Percentiles rank a stretch among this genome's conserved stretches.
Evolutionary conservation across 2,329 filamentous ascomycete species (phyloP).

Genomic region (Monilinia fructicola): DNA sequence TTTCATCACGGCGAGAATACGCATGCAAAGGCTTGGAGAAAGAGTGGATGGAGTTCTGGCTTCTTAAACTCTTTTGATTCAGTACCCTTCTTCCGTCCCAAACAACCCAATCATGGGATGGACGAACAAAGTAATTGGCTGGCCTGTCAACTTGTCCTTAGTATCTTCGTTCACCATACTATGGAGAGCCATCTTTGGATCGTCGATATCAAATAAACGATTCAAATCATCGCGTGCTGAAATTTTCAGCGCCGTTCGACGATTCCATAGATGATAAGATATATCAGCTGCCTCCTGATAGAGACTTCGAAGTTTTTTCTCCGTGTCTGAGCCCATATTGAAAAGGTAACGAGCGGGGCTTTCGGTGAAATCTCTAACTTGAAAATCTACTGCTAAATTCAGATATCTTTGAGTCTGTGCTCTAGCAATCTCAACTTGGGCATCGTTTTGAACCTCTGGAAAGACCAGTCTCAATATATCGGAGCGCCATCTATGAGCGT

Average conservation of each 20-base stretch:
- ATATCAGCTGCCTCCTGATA: conserved; percentile 23
- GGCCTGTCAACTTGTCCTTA: conserved; percentile 25
- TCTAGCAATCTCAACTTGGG: conserved; percentile 3
- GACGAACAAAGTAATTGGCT: conserved; percentile 25
- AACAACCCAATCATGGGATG: conserved; percentile 23
- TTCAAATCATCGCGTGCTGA: conserved; percentile 22
- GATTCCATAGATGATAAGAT: conserved; percentile 28
- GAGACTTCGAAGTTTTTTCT: conserved; percentile 16
- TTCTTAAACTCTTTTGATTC: conserved; percentile 25
- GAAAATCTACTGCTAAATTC: neutral
- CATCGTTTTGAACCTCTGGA: conserved; percentile 10
- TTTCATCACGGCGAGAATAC: no score
- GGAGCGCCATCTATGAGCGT: conserved; percentile 31
- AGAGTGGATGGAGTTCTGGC: no score
- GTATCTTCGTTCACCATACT: conserved; percentile 25
- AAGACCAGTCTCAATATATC: conserved; percentile 23
- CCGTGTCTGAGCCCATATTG: neutral
- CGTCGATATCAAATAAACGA: conserved; percentile 14
- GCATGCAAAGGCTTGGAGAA: no score
- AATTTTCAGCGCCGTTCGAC: conserved; percentile 22
- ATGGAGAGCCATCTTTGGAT: conserved; percentile 21
- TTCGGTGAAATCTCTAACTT: conserved; percentile 17
- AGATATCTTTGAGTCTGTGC: neutral
- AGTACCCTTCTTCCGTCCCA: conserved; percentile 10
- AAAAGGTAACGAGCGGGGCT: conserved; percentile 23